Evolutionary conservation across 2,329 filamentous ascomycete genomes (phyloP).

Genomic region (Dactylellina haptotyla): DNA sequence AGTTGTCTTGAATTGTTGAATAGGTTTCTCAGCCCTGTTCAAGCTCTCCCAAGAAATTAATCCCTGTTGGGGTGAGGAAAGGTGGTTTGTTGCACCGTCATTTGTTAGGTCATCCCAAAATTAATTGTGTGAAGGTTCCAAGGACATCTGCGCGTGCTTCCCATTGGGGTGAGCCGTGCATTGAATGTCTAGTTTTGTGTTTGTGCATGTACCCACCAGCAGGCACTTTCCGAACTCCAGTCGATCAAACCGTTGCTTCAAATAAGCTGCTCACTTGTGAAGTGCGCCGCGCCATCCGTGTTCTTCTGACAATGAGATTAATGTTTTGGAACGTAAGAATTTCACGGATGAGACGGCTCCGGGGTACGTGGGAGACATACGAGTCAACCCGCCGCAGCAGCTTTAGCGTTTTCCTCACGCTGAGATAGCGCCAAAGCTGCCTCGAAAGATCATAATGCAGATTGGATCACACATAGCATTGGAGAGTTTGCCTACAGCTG

Average conservation of each 20-base stretch:
- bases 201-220: constrained; percentile 19
- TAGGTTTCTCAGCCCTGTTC: constrained; percentile 36
- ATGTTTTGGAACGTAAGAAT: constrained; percentile 30
- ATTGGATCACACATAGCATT: not conserved
- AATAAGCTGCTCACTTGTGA: constrained; percentile 22
- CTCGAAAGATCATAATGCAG: constrained; percentile 19
- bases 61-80: constrained; percentile 28
- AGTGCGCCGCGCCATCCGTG: constrained; percentile 7
- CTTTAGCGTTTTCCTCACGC: constrained; percentile 26
- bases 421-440: constrained; percentile 18
- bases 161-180: constrained; percentile 2
- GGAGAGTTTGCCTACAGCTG: not conserved
- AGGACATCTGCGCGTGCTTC: constrained; percentile 31
- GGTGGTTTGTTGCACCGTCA: constrained; percentile 5
- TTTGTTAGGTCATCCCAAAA: constrained; percentile 1
- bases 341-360: constrained; percentile 39
- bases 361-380: constrained; percentile 39
- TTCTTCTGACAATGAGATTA: constrained; percentile 18
- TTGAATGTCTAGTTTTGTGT: not conserved
- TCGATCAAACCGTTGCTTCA: constrained; percentile 21
- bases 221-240: constrained; percentile 37
- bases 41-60: not conserved
- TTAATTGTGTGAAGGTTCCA: not conserved
- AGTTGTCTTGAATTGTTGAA: constrained; percentile 9
- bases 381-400: constrained; percentile 32